Percentiles rank a stretch among this genome's conserved stretches.
Evolutionary conservation across 306 rosid genomes (phyloP).

Genomic region (Luffa acutangula): DNA sequence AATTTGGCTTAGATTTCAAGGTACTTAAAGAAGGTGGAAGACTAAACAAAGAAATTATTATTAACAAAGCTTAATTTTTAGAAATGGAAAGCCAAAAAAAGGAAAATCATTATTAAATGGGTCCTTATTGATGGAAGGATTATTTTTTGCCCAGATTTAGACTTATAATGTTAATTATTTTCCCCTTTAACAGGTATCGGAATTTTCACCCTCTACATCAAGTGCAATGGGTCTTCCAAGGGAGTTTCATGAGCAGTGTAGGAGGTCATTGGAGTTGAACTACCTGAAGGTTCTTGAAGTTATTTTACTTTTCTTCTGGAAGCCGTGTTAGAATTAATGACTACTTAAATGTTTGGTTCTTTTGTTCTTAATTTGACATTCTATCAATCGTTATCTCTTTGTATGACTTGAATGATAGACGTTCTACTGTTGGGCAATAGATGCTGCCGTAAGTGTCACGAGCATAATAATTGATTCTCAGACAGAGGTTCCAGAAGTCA

Average conservation of each 20-base stretch:
- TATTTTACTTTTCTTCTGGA: constrained; percentile 8
- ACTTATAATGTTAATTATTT: neutral
- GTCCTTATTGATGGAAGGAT: neutral
- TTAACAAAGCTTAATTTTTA: neutral
- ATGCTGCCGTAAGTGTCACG: constrained; percentile 81
- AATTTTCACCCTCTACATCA: constrained; percentile 93
- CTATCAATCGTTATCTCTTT: neutral
- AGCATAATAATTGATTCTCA: constrained; percentile 57
- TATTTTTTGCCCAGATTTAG: neutral
- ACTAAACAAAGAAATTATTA: neutral
- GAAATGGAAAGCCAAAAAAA: neutral
- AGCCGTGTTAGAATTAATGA: neutral
- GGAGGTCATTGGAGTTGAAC: constrained; percentile 64
- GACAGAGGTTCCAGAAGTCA: constrained; percentile 66
- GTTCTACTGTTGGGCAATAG: constrained; percentile 78
- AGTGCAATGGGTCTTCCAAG: constrained; percentile 93
- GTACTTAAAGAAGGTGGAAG: neutral
- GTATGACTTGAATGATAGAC: constrained; percentile 27
- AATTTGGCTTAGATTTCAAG: neutral
- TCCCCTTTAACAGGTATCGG: constrained; percentile 49
- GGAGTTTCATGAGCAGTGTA: constrained; percentile 95
- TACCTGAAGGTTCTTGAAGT: constrained; percentile 59
- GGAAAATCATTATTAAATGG: neutral
- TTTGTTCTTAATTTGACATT: neutral
- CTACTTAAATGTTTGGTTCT: constrained; percentile 1